Evolutionary conservation across 257 asterid species (phyloP).

Genomic region (Cynanchum wilfordii): DNA sequence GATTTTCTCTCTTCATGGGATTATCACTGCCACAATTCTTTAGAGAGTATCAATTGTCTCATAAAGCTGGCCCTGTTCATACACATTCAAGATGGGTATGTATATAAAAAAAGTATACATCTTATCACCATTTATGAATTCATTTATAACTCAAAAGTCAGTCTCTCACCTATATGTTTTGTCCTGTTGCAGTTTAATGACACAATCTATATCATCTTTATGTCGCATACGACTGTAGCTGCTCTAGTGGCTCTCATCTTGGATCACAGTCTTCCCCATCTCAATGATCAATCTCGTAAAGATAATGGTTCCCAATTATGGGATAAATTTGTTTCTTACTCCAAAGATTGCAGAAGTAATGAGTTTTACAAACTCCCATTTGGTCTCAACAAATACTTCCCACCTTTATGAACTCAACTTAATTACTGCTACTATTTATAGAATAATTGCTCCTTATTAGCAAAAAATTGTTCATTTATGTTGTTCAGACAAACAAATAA

Average conservation of each 20-base stretch:
- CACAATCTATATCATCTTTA: slow-evolving; percentile 35
- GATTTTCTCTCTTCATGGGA: slow-evolving; percentile 61
- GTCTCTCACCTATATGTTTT: neutral
- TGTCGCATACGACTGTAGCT: slow-evolving; percentile 57
- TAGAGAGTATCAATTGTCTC: slow-evolving; percentile 35
- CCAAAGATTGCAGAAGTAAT: slow-evolving; percentile 53
- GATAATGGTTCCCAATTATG: slow-evolving; percentile 65
- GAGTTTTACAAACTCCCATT: slow-evolving; percentile 61
- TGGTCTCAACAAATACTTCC: slow-evolving; percentile 51
- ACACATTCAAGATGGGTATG: slow-evolving; percentile 58
- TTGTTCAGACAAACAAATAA: neutral
- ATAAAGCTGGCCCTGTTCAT: slow-evolving; percentile 36
- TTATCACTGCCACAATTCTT: slow-evolving; percentile 59
- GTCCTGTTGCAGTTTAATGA: slow-evolving; percentile 46
- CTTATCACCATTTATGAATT: neutral
- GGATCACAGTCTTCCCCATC: slow-evolving; percentile 44
- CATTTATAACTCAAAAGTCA: neutral
- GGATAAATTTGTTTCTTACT: slow-evolving; percentile 55
- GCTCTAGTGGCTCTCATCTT: slow-evolving; percentile 36
- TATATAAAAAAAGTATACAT: neutral
- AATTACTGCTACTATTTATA: neutral
- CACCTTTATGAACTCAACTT: slow-evolving; percentile 33
- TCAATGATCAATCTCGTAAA: slow-evolving; percentile 29
- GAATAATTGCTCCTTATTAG: neutral
- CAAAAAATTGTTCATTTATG: neutral